Base-by-base conservation (phyloP, 2,329 filamentous ascomycete species). In the Aspergillus latus region DNA sequence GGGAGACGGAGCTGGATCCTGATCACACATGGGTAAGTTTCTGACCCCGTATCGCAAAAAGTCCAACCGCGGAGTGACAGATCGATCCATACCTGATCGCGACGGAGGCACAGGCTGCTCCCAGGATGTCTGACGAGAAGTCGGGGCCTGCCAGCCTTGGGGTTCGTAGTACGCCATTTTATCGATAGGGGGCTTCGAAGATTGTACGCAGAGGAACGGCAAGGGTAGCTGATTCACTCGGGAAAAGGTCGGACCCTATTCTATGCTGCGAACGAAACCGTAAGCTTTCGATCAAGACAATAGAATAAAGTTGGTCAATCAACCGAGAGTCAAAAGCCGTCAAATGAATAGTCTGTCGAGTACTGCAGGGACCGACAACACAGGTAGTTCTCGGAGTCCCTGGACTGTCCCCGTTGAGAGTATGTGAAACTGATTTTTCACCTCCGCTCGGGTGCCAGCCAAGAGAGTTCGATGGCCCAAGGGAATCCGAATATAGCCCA, bases 1-100 rank as follows among this genome's bases (percentile, higher is more conserved):
- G 84, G 63, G 85, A 85, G 49, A 88, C 87, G 56, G 88, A 92
- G 74, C 83, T 91, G 60, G 89, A 85, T 76, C 88, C 89, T 90
- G 13, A 50, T 49, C 21, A 30, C 50, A 9, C 57, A 30, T 13
- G 30, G 29, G 50, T 64, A n/a, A 60, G 62, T 49, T 44, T 53
- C 4, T 21, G 37, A 44, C 51, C 43, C 44, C 61, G 65, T 63
- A 61, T 68, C n/a, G 37, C 28, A 21, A 29, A 30, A 49, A 46
- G 52, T 54, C 54, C n/a, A 47, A 42, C 36, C 44, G 42, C 34
- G 42, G 44, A 46, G 8, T 30, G 11, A 36, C 37, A 45, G 39
- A 26, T 56, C 32, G 44, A 34, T 53, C 26, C 80, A 71, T 84
- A 88, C 85, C 86, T 72, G 88, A 90, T 69, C 87, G 85, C 64